Base-by-base conservation (phyloP, 2,329 filamentous ascomycete species). In the Leptographium flavum region DNA sequence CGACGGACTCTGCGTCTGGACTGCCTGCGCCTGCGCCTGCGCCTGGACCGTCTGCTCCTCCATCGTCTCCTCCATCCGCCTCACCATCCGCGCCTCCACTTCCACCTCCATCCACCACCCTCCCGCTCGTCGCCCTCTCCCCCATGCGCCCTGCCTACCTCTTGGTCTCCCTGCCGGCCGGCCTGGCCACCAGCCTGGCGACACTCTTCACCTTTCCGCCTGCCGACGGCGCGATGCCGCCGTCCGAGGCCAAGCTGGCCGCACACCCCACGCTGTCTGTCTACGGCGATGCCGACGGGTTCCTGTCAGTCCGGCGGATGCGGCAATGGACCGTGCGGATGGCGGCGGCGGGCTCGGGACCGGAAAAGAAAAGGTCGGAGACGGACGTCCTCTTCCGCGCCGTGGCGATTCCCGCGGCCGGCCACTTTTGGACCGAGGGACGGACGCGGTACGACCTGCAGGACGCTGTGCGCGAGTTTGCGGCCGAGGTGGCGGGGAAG, bases 271-370 rank as follows among this genome's bases (percentile, higher is more conserved):
- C 81, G 0, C 59, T 94, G 30, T 79, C 76, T 0, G 61, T 94
- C 0, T 94, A 80, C 56, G 90, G 88, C 1, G 76, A 81, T 42
- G 67, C 73, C 4, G 88, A 96, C 59, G 63, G 71, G 0, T 93
- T 95, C 52, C 79, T 84, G 1, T 73, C 79, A 1, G 67, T 66
- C 4, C 71, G 69, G 47, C 83, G 76, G 58, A 66, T 88, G 53
- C 70, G 73, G 11, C 63, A 67, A 1, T 94, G 88, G 88, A 40
- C 48, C 5, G 63, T 67, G 35, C 68, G 66, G 38, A 60, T 84
- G 38, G 56, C 60, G 30, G 10, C 31, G 2, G 27, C 27, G 22
- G 25, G 3, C 25, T 19, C 10, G 11, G 27, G 25, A n/a, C 5
- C 4, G 17, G 38, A 15, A 6, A 5, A 3, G 23, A 6, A 27